phyloP scores from a whole-genome alignment of 2,329 filamentous ascomycete species.

The Paradendryphiella salina region DNA sequence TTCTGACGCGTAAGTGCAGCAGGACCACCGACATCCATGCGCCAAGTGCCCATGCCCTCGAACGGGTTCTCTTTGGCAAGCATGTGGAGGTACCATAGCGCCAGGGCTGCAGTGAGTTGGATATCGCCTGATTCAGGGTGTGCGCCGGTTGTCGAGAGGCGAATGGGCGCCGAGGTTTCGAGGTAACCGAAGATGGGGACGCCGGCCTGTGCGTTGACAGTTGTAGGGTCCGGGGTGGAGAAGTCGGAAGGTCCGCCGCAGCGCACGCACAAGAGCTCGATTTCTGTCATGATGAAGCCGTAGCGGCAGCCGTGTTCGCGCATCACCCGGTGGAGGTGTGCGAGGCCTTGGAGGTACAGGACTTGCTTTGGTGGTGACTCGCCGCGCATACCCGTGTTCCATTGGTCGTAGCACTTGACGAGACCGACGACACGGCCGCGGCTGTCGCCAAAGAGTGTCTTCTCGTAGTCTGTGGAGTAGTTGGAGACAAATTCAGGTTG shows the following conservation, averaged over 20 bases:
- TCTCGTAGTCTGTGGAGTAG: constrained; percentile 58
- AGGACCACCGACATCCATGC: constrained; percentile 72
- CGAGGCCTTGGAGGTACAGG: constrained; percentile 82
- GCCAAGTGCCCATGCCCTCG: constrained; percentile 65
- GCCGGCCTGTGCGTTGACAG: constrained; percentile 52
- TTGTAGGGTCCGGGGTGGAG: constrained; percentile 41
- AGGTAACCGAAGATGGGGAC: constrained; percentile 85
- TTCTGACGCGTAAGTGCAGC: constrained; percentile 73
- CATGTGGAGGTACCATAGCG: constrained; percentile 78
- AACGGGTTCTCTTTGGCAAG: constrained; percentile 65
- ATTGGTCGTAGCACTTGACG: constrained; percentile 89
- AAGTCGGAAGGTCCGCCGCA: constrained; percentile 60
- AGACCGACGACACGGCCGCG: constrained; percentile 73
- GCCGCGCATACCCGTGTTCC: constrained; percentile 92
- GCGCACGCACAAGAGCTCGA: constrained; percentile 88
- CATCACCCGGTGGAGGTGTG: constrained; percentile 88
- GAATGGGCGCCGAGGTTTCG: constrained; percentile 67
- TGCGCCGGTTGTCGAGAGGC: constrained; percentile 51
- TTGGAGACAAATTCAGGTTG: constrained; percentile 69
- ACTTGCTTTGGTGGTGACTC: constrained; percentile 84
- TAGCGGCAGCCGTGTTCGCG: constrained; percentile 91
- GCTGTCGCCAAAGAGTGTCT: constrained; percentile 52
- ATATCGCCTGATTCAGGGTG: constrained; percentile 47
- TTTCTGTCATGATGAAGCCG: constrained; percentile 95
- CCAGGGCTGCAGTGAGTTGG: constrained; percentile 70